These are phyloP conservation scores for Myriosclerotinia scirpicola DNA, from an alignment of 2,329 filamentous ascomycete genomes.

Conservation along the genomic window DNA sequence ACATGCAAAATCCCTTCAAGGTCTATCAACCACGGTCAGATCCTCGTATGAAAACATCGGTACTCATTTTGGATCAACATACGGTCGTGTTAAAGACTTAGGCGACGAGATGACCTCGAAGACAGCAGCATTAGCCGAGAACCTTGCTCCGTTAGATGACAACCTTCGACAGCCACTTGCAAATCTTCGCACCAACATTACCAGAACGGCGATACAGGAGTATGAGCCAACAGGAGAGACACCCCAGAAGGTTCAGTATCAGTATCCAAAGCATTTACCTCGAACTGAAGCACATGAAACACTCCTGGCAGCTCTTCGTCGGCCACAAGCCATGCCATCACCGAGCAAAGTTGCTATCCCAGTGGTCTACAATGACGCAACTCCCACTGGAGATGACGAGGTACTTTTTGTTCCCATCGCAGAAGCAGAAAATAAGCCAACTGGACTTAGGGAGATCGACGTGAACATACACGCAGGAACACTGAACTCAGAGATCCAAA, in stretches of 20 bases:
- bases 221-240: conserved; percentile 85
- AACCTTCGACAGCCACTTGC: conserved; percentile 68
- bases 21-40: conserved; percentile 67
- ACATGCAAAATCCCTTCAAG: conserved; percentile 65
- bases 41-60: conserved; percentile 71
- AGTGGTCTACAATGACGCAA: conserved; percentile 40
- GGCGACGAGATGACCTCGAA: conserved; percentile 65
- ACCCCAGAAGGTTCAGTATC: conserved; percentile 76
- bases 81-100: conserved; percentile 66
- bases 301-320: conserved; percentile 52
- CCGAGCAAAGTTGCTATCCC: conserved; percentile 40
- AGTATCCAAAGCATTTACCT: conserved; percentile 77
- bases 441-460: conserved; percentile 53
- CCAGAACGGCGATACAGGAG: conserved; percentile 65
- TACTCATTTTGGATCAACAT: conserved; percentile 67
- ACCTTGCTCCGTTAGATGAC: conserved; percentile 60
- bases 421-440: conserved; percentile 30
- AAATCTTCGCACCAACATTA: conserved; percentile 69
- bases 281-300: conserved; percentile 65
- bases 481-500: conserved; percentile 28
- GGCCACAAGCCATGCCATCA: conserved; percentile 35
- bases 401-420: conserved; percentile 29
- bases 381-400: conserved; percentile 20
- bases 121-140: conserved; percentile 56
- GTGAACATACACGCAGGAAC: conserved; percentile 46